These are phyloP conservation scores for Boletus sensibilis DNA, from an alignment of 768 basidiomycete species.

Conservation along the genomic window DNA sequence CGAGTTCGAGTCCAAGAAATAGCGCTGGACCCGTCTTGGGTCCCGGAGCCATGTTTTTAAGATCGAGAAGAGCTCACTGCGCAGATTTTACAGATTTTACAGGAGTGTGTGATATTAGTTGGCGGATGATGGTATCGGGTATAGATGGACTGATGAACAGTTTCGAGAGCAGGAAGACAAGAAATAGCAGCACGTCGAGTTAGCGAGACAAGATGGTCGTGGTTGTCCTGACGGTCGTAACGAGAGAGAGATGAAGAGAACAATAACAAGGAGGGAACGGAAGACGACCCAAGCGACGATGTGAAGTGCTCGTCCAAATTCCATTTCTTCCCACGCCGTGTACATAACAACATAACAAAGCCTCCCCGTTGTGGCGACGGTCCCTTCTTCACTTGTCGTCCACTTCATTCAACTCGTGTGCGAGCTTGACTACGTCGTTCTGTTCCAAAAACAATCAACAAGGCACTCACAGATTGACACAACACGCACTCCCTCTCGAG, in stretches of 20 bases:
- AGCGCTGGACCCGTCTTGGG: conserved; percentile 48
- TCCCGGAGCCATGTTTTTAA: conserved; percentile 32
- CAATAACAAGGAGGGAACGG: conserved; percentile 9
- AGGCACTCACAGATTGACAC: not conserved
- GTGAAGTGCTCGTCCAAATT: conserved; percentile 15
- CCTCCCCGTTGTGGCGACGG: conserved; percentile 2
- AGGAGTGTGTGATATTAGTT: conserved; percentile 15
- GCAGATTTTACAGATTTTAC: conserved; percentile 5
- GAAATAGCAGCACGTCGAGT: conserved; percentile 3
- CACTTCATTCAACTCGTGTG: conserved; percentile 48
- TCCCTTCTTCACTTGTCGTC: conserved; percentile 21
- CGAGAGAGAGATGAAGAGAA: conserved; percentile 14
- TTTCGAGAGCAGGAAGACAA: conserved; percentile 14
- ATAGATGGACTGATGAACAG: conserved; percentile 16
- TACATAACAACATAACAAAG: conserved; percentile 4
- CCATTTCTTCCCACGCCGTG: conserved; percentile 31
- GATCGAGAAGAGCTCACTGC: conserved; percentile 3
- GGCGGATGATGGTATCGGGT: conserved; percentile 32
- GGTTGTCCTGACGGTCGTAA: conserved; percentile 29
- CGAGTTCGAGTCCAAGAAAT: conserved; percentile 85
- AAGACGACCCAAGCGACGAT: conserved; percentile 11
- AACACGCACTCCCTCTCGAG: conserved; percentile 41
- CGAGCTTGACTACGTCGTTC: conserved; percentile 53
- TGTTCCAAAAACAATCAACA: conserved; percentile 12
- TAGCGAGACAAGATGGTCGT: conserved; percentile 10